phyloP scores from a whole-genome alignment of 1,284 basidiomycete genomes.

The Cryptococcus sp. region DNA sequence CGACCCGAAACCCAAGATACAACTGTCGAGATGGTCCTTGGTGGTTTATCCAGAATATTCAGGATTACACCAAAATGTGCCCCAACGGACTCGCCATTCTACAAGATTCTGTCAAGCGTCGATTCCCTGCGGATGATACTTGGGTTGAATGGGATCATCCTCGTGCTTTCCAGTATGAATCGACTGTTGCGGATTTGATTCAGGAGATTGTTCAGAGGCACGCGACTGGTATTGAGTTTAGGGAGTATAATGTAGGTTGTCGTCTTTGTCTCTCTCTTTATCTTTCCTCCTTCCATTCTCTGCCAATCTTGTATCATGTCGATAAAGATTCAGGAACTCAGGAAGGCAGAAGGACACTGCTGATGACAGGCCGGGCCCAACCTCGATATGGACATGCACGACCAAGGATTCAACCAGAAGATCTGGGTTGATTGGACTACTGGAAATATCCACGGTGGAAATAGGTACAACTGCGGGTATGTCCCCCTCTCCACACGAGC shows the following conservation, averaged over 20 bases:
- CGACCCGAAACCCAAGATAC: constrained; percentile 71
- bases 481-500: background rate
- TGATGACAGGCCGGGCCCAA: constrained; percentile 69
- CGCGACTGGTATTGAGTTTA: constrained; percentile 85
- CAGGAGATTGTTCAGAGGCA: constrained; percentile 96
- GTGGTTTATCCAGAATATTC: constrained; percentile 99
- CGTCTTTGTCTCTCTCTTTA: background rate
- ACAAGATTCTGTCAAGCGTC: constrained; percentile 73
- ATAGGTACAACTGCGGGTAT: constrained; percentile 54
- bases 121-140: constrained; percentile 88
- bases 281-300: no score
- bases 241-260: constrained; percentile 70
- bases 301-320: no score
- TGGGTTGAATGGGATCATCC: constrained; percentile 91
- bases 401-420: constrained; percentile 89
- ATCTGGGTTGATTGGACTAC: constrained; percentile 92
- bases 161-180: constrained; percentile 72
- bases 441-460: constrained; percentile 86
- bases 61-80: constrained; percentile 81
- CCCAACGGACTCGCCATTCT: constrained; percentile 81
- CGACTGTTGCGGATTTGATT: constrained; percentile 83
- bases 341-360: constrained; percentile 1
- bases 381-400: constrained; percentile 88
- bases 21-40: constrained; percentile 50
- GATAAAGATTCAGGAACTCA: background rate